These are phyloP conservation scores for Cutaneotrichosporon cavernicola DNA, from an alignment of 1,284 basidiomycete species.

Conservation along the genomic window DNA sequence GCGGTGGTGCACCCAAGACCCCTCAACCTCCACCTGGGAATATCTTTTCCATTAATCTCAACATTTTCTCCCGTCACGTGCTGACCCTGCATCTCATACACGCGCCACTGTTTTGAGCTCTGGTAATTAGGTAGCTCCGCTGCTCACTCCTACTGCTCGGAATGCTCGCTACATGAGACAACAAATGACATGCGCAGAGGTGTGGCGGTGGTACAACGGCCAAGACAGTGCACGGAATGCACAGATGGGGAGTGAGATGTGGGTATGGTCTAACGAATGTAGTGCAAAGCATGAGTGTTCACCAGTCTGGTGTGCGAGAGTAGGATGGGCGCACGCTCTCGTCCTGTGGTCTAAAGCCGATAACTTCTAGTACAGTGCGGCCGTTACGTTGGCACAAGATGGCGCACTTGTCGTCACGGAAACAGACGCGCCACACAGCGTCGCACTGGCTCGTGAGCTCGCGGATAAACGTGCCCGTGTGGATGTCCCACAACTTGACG, in stretches of 20 bases:
- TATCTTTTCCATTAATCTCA: neutral
- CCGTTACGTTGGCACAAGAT: slow-evolving; percentile 78
- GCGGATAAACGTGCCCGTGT: slow-evolving; percentile 68
- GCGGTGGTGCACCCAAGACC: neutral
- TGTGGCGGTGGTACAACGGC: neutral
- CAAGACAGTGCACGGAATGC: neutral
- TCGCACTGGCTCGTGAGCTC: slow-evolving; percentile 74
- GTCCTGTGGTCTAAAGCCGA: slow-evolving; percentile 50
- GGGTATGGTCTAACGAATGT: neutral
- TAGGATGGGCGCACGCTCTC: slow-evolving; percentile 11
- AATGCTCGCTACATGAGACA: neutral
- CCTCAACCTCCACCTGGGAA: neutral
- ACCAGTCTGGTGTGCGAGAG: slow-evolving; percentile 24
- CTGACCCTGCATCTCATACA: no score
- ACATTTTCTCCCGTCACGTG: neutral
- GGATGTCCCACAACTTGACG: slow-evolving; percentile 79
- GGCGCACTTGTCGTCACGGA: slow-evolving; percentile 73
- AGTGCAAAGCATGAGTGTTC: neutral
- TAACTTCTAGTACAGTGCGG: slow-evolving; percentile 84
- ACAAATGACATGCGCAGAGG: neutral
- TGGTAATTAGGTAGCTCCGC: no score
- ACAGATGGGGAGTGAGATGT: neutral
- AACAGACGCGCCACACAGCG: slow-evolving; percentile 84
- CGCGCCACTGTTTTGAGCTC: no score
- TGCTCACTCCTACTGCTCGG: neutral